These are phyloP conservation scores for Schizophyllum amplum DNA, from an alignment of 1,284 basidiomycete species.

Conservation along the genomic window DNA sequence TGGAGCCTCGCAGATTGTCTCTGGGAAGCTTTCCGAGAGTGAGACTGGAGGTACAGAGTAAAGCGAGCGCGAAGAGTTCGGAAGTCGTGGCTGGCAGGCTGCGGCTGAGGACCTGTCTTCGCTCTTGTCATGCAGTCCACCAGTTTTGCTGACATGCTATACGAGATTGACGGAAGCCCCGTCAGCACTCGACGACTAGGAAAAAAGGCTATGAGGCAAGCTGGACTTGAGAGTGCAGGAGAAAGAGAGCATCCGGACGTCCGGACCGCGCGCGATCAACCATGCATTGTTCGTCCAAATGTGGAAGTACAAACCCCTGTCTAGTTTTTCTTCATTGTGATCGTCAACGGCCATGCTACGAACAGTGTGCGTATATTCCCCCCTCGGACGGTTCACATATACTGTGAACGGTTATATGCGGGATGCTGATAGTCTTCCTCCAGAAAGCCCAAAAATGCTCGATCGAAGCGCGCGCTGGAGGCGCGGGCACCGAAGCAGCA, in stretches of 20 bases:
- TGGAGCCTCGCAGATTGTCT: no score
- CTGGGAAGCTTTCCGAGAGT: no score
- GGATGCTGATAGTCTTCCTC: not conserved
- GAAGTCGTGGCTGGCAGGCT: no score
- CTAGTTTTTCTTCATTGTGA: not conserved
- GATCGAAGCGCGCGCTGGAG: conserved; percentile 90
- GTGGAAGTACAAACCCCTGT: not conserved
- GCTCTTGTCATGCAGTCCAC: no score
- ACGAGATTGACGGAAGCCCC: no score
- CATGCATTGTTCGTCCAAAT: not conserved
- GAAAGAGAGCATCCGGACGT: not conserved
- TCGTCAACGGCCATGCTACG: conserved; percentile 13
- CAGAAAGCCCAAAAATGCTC: conserved; percentile 95
- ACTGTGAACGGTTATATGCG: not conserved
- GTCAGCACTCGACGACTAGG: no score
- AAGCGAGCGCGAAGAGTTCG: no score
- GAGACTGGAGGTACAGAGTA: no score
- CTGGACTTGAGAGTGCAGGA: not conserved
- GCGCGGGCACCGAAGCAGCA: conserved; percentile 85
- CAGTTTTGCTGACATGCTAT: no score
- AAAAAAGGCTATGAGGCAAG: no score
- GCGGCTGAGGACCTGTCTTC: no score
- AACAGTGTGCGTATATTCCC: conserved; percentile 13
- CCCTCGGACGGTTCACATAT: not conserved
- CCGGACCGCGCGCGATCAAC: no score